Base-by-base conservation (phyloP, 495 filamentous ascomycete genomes). In the Rhizodiscina lignyota region DNA sequence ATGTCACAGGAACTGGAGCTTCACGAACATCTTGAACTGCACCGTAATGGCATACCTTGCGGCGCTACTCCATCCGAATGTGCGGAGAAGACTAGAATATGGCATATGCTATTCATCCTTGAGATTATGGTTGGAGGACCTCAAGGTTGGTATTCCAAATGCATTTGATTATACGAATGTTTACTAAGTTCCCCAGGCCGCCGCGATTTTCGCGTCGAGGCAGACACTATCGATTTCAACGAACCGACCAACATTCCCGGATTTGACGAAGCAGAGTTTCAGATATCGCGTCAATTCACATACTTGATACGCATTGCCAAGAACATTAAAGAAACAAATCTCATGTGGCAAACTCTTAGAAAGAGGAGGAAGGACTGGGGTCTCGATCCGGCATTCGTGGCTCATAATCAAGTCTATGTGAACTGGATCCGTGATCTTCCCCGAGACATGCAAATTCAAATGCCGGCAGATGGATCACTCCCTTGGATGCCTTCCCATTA, bases 91-190 rank as follows among this genome's bases (percentile, higher is more conserved):
- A 89, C 73, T 18, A 67, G 87, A 28, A 73, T 96, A 30, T 97
- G 89, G 89, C 84, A 96, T 52, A 80, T 72, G 0, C 68, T 94
- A 12, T 78, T 93, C 54, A 64, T 82, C 18, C 73, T 83, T 22
- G 89, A 96, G 54, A 64, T 87, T 19, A 92, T 96, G 83, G 76
- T 96, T 40, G 87, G 89, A 30, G 83, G 78, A 13, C 84, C 91
- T 1, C 89, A 97, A 77, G 91, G 82, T 86, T 62, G 42, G 58
- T 43, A 21, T 21, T 20, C 21, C n/a, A n/a, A n/a, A 17, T 20
- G 22, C 5, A 30, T 28, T 34, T 19, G 11, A 23, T 20, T 32
- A 8, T 32, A 27, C 16, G n/a, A 31, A 16, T 18, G 21, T 16
- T 21, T 23, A 26, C 38, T 56, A 42, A 31, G 30, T 2, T 32